Conservation (phyloP, 2,329 filamentous ascomycete genomes). For the Fusarium brevicatenulatum region DNA sequence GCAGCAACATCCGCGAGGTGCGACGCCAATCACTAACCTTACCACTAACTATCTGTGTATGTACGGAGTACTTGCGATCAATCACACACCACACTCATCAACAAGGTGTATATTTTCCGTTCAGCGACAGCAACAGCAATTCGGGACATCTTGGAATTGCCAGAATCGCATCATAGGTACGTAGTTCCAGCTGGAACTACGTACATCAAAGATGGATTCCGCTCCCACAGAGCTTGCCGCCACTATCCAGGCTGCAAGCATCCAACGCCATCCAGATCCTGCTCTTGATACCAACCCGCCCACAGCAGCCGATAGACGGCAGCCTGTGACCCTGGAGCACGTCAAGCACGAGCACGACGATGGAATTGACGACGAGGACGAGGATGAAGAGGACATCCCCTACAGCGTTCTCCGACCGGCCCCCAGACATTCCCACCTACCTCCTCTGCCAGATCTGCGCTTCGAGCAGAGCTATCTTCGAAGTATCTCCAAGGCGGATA, state of each 20-base stretch:
- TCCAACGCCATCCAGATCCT: slow-evolving; percentile 77
- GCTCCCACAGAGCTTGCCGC: slow-evolving; percentile 76
- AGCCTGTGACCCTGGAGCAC: slow-evolving; percentile 43
- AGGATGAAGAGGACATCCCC: slow-evolving; percentile 70
- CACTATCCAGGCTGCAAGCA: slow-evolving; percentile 81
- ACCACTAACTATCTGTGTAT: neutral
- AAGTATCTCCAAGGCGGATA: slow-evolving; percentile 83
- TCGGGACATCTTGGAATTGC: neutral
- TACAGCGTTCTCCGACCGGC: slow-evolving; percentile 70
- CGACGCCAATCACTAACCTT: slow-evolving; percentile 32
- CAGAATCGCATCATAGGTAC: neutral
- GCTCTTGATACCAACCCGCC: slow-evolving; percentile 82
- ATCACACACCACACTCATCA: neutral
- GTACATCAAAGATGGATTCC: slow-evolving; percentile 59
- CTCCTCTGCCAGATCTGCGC: slow-evolving; percentile 84
- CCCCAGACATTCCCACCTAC: slow-evolving; percentile 59
- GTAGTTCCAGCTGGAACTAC: neutral
- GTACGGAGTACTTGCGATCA: neutral
- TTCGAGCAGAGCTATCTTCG: slow-evolving; percentile 99
- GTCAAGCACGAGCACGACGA: slow-evolving; percentile 38
- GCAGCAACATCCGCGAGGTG: slow-evolving; percentile 38
- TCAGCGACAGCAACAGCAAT: neutral
- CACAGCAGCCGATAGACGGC: slow-evolving; percentile 73
- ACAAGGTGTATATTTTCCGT: neutral
- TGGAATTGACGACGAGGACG: slow-evolving; percentile 56